Conservation (phyloP, 306 rosid genomes). For the Prunus mongolica region DNA sequence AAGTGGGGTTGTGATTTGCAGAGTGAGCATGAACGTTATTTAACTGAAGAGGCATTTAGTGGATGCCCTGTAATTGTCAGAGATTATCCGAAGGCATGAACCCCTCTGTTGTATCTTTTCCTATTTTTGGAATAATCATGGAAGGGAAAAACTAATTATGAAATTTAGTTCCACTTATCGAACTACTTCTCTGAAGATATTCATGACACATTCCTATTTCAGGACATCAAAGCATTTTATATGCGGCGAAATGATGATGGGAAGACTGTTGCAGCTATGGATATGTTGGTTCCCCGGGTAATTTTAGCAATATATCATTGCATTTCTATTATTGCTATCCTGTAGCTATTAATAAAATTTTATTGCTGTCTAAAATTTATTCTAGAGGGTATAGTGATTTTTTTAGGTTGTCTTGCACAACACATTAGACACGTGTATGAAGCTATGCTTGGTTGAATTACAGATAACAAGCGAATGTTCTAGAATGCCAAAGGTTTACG, state of each 20-base stretch:
- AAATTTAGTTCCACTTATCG: constrained; percentile 9
- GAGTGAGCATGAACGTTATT: constrained; percentile 92
- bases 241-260: constrained; percentile 97
- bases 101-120: constrained; percentile 10
- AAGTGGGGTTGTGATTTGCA: constrained; percentile 98
- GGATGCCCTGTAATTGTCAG: constrained; percentile 90
- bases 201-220: constrained; percentile 27
- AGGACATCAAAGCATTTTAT: constrained; percentile 97
- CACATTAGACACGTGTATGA: background rate
- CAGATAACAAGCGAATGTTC: background rate
- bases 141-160: background rate
- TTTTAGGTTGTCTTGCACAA: background rate
- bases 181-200: constrained; percentile 17
- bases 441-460: background rate
- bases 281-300: constrained; percentile 95
- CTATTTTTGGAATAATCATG: background rate
- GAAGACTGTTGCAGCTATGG: constrained; percentile 97
- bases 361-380: background rate
- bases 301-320: constrained; percentile 7
- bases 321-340: background rate
- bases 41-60: constrained; percentile 83
- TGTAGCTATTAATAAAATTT: background rate
- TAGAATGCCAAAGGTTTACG: background rate
- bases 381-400: background rate
- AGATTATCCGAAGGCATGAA: constrained; percentile 90